Percentiles rank a stretch among this genome's conserved stretches.
Conservation (phyloP, 176 grass and related monocot genomes). For the Calamus simplicifolius region DNA sequence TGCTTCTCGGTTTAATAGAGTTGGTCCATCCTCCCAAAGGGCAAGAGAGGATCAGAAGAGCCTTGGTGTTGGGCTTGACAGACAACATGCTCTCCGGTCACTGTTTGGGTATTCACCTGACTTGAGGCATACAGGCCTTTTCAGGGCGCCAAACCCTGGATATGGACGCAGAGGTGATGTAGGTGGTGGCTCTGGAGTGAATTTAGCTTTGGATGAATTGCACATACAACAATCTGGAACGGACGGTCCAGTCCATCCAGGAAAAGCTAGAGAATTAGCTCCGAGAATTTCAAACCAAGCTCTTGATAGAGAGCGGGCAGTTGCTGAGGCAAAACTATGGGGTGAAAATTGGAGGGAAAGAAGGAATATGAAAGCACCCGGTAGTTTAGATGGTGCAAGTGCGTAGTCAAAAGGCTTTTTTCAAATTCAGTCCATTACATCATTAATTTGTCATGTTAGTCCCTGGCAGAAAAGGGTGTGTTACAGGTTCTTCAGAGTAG, state of each 20-base stretch:
- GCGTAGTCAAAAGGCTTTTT: not conserved
- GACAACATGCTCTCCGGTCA: not conserved
- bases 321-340: constrained; percentile 18
- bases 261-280: constrained; percentile 3
- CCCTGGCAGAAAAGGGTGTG: not conserved
- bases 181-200: constrained; percentile 1
- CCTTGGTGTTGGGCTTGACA: not conserved
- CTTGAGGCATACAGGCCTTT: not conserved
- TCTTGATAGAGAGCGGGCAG: constrained; percentile 1
- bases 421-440: too few relatives aligned
- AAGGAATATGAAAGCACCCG: not conserved
- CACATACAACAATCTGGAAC: constrained; percentile 1
- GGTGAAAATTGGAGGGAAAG: constrained; percentile 16
- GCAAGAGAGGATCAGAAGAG: not conserved
- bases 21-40: not conserved
- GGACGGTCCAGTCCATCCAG: constrained; percentile 6
- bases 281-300: not conserved
- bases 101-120: not conserved
- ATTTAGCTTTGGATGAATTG: not conserved
- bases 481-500: too few relatives aligned
- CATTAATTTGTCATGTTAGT: constrained; percentile 2
- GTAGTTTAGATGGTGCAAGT: not conserved
- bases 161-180: not conserved
- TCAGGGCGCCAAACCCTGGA: not conserved
- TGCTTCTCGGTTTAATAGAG: not conserved